These are phyloP conservation scores for Rhipidocladum racemiflorum DNA, from an alignment of 176 grass and related monocot species.

Conservation along the genomic window DNA sequence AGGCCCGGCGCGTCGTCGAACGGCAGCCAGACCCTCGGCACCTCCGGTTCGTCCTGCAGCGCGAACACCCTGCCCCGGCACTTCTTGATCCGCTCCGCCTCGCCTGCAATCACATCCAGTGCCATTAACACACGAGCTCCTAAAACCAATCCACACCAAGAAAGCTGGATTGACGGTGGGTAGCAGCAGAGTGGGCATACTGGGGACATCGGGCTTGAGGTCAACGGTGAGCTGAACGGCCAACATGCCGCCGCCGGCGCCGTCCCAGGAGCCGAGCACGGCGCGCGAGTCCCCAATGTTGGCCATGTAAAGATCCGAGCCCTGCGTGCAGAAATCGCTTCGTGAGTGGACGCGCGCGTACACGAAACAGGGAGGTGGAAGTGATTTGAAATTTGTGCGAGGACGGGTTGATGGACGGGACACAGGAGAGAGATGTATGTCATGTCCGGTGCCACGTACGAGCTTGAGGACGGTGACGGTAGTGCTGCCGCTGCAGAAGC, in stretches of 20 bases:
- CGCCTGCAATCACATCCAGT: constrained; percentile 39
- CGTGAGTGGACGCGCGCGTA: constrained; percentile 4
- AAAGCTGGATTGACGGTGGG: background rate
- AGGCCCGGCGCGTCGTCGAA: constrained; percentile 88
- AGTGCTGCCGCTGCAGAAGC: constrained; percentile 94
- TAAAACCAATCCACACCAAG: background rate
- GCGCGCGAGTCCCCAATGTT: constrained; percentile 96
- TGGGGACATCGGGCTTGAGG: constrained; percentile 95
- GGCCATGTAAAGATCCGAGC: constrained; percentile 75
- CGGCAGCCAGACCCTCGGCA: constrained; percentile 93
- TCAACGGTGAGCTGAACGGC: constrained; percentile 89
- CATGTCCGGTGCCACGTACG: constrained; percentile 41
- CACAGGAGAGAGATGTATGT: background rate
- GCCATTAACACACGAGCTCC: background rate
- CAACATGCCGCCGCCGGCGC: constrained; percentile 37
- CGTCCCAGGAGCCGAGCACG: constrained; percentile 70
- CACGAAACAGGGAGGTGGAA: background rate
- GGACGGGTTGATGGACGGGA: background rate
- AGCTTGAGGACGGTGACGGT: constrained; percentile 84
- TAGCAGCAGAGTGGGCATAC: constrained; percentile 40
- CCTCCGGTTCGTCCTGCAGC: constrained; percentile 93
- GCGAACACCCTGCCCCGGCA: constrained; percentile 95
- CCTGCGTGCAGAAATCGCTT: constrained; percentile 42
- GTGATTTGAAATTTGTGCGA: constrained; percentile 18
- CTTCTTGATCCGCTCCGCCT: constrained; percentile 94